These are phyloP conservation scores for Fusarium sp. DNA, from an alignment of 2,329 filamentous ascomycete genomes.

Conservation along the genomic window DNA sequence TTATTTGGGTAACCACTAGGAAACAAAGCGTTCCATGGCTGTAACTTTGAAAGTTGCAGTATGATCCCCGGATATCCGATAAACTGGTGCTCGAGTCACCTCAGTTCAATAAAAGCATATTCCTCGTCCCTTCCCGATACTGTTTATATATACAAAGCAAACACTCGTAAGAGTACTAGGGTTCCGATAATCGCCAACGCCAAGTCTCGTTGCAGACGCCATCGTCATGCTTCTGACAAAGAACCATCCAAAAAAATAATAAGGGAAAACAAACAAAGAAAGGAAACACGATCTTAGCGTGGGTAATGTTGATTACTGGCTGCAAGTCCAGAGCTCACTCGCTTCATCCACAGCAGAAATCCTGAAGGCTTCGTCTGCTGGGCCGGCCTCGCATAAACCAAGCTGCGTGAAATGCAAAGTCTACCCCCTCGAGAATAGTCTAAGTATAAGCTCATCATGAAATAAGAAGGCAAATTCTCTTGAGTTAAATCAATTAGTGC, in stretches of 20 bases:
- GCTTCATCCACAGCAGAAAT: slow-evolving; percentile 16
- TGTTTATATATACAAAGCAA: slow-evolving; percentile 48
- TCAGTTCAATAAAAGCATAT: slow-evolving; percentile 38
- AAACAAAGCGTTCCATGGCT: slow-evolving; percentile 21
- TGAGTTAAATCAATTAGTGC: slow-evolving; percentile 43
- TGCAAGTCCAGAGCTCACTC: slow-evolving; percentile 7
- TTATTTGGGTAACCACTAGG: slow-evolving; percentile 15
- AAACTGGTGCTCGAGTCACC: slow-evolving; percentile 28
- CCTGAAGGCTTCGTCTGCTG: slow-evolving; percentile 2
- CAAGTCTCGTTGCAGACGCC: slow-evolving; percentile 46
- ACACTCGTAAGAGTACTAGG: slow-evolving; percentile 43
- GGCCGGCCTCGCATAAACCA: slow-evolving; percentile 15
- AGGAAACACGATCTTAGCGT: slow-evolving; percentile 26
- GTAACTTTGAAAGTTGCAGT: slow-evolving; percentile 6
- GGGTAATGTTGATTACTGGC: slow-evolving; percentile 17
- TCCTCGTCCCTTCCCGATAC: slow-evolving; percentile 38
- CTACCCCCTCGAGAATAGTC: slow-evolving; percentile 18
- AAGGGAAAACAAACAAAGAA: slow-evolving; percentile 19
- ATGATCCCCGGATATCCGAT: slow-evolving; percentile 32
- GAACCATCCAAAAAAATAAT: slow-evolving; percentile 33
- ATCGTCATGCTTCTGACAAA: slow-evolving; percentile 46
- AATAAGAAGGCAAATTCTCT: slow-evolving; percentile 27
- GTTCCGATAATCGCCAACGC: slow-evolving; percentile 47
- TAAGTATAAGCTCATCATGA: slow-evolving; percentile 33
- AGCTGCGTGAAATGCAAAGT: slow-evolving; percentile 27